Conservation (phyloP, 768 basidiomycete species). For the Tulasnella calospora region DNA sequence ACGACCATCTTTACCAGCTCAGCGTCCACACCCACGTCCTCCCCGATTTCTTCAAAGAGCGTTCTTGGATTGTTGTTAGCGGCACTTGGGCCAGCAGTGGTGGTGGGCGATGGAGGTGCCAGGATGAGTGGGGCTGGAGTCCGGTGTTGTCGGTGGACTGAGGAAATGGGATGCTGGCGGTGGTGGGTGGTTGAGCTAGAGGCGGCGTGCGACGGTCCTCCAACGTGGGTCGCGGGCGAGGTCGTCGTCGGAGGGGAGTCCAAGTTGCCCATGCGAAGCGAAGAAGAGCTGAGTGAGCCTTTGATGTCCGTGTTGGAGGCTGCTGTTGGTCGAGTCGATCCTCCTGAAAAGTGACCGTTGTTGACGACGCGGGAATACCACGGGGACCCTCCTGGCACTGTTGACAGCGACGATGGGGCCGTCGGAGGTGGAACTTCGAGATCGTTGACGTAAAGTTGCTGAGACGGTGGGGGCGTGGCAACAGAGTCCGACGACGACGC, state of each 20-base stretch:
- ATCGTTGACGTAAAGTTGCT: slow-evolving; percentile 47
- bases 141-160: background rate
- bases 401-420: background rate
- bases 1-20: slow-evolving; percentile 62
- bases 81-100: background rate
- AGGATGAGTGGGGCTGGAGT: background rate
- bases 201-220: background rate
- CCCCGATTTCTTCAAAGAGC: slow-evolving; percentile 54
- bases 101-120: background rate
- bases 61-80: slow-evolving; percentile 9
- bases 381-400: background rate
- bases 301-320: slow-evolving; percentile 35
- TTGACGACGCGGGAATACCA: background rate
- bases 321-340: slow-evolving; percentile 35
- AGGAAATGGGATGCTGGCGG: background rate
- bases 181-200: background rate
- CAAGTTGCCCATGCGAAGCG: background rate
- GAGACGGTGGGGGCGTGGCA: background rate
- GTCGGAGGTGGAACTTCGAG: slow-evolving; percentile 31
- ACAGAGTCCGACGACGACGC: background rate
- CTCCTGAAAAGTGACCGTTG: background rate
- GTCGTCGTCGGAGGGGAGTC: background rate
- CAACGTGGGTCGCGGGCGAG: background rate
- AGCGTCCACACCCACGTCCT: slow-evolving; percentile 69
- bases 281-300: slow-evolving; percentile 11